Evolutionary conservation across 2,329 filamentous ascomycete genomes (phyloP), one percentile per base, ranked within the genome.

Genomic region (Ceratocystis alfenasii): DNA sequence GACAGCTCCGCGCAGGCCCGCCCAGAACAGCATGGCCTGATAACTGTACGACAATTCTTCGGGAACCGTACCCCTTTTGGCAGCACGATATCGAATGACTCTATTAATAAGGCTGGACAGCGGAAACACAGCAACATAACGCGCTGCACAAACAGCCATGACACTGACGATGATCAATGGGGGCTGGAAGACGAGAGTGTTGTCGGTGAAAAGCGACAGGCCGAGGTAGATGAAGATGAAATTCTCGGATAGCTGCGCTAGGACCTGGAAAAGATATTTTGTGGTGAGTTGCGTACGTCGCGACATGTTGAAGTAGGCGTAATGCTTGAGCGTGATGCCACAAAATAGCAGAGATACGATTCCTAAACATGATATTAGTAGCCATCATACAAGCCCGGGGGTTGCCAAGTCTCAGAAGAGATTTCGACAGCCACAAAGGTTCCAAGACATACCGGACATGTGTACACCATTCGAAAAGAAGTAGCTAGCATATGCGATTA

Each of bases 1-100:
- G 71, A 99, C 94, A 60, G 94, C 94, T 71, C 94, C 94, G 69
- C 94, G 89, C 36, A 99, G 81, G 30, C 94, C 94, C 17, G 94
- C 94, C 94, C 94, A 99, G 78, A 95, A 99, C n/a, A 99, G 84
- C 94, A 99, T 97, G n/a, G 89, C 91, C 76, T 97, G 94, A 76
- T 97, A 96, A 71, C 90, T 90, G 73, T 91, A 95, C 0, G 94
- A 94, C 45, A 99, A 78, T 75, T 97, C 94, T 70, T 97, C 93
- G 17, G 85, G 84, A 4, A 87, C 84, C 66, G 75, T 68, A 28
- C 91, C 91, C 65, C 87, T 83, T 62, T 89, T 85, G 62, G 84
- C 83, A 17, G 92, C 90, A 60, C 91, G 85, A 74, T 96, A 96
- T 67, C 89, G 85, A 70, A 95, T 90, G 72, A 96, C 88, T 82